Conservation (phyloP, 1,139 yeast species). For the Blastobotrys aristatus region DNA sequence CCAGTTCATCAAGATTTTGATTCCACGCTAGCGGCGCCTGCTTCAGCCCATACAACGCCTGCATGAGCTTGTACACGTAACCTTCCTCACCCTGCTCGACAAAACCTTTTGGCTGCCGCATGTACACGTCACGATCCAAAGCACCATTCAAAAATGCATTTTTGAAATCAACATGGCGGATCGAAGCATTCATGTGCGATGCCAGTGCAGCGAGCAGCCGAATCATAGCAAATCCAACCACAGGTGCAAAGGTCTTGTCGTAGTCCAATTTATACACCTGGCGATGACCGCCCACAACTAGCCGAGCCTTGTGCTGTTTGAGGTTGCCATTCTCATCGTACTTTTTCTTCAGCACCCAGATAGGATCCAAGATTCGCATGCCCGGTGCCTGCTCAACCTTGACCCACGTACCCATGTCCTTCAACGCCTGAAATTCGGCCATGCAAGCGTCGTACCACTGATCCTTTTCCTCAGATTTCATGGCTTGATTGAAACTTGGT, state of each 20-base stretch:
- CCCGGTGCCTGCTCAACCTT: not conserved
- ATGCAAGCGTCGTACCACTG: not conserved
- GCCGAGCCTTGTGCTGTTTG: constrained; percentile 22
- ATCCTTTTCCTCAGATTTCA: not conserved
- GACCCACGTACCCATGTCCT: not conserved
- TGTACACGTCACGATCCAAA: not conserved
- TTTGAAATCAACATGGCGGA: not conserved
- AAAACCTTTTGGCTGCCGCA: not conserved
- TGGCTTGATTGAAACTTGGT: not conserved
- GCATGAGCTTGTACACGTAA: constrained; percentile 19
- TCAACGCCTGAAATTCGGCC: not conserved
- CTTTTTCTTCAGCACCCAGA: constrained; percentile 9
- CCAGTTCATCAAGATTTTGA: not conserved
- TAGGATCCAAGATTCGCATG: not conserved
- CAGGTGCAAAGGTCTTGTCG: not conserved
- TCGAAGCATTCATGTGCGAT: not conserved
- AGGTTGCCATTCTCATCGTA: constrained; percentile 9
- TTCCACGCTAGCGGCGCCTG: constrained; percentile 28
- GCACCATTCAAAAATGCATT: constrained; percentile 20
- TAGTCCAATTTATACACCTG: not conserved
- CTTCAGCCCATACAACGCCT: constrained; percentile 24
- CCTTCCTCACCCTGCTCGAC: not conserved
- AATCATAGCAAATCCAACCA: not conserved
- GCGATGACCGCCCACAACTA: constrained; percentile 16
- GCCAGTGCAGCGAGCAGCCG: not conserved